These are phyloP conservation scores for Fusarium dimerum DNA, from an alignment of 2,329 filamentous ascomycete genomes.

Conservation along the genomic window DNA sequence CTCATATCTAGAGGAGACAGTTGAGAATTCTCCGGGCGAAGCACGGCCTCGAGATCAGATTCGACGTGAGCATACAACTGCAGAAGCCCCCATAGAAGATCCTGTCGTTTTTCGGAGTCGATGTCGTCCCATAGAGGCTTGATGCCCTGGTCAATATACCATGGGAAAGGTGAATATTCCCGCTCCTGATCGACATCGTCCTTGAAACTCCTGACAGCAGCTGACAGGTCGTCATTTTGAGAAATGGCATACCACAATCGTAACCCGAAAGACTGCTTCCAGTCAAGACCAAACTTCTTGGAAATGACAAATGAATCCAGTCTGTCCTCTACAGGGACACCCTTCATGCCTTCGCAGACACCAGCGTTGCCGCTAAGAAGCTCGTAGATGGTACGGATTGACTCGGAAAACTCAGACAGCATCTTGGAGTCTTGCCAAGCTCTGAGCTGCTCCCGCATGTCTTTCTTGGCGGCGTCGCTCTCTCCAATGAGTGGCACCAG, in stretches of 20 bases:
- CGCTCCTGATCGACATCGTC: conserved; percentile 70
- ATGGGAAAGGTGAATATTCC: conserved; percentile 73
- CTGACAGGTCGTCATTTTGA: conserved; percentile 66
- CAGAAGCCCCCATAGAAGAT: conserved; percentile 84
- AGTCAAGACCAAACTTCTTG: conserved; percentile 81
- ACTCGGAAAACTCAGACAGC: conserved; percentile 82
- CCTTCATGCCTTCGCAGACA: conserved; percentile 74
- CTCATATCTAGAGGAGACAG: conserved; percentile 74
- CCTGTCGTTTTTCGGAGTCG: conserved; percentile 62
- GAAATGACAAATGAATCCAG: conserved; percentile 80
- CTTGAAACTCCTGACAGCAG: conserved; percentile 72
- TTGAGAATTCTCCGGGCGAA: conserved; percentile 76
- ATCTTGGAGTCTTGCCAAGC: conserved; percentile 83
- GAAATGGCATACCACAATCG: conserved; percentile 85
- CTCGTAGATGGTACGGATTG: conserved; percentile 86
- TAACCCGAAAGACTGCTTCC: conserved; percentile 90
- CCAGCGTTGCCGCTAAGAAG: conserved; percentile 86
- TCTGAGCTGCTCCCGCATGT: conserved; percentile 78
- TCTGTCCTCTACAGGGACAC: conserved; percentile 75
- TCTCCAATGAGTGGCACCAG: conserved; percentile 80
- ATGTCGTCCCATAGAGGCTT: conserved; percentile 62
- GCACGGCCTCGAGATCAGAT: conserved; percentile 65
- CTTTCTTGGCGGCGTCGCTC: conserved; percentile 66
- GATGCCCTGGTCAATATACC: conserved; percentile 64
- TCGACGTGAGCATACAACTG: conserved; percentile 71